These are phyloP conservation scores for Beauveria varroae DNA, from an alignment of 2,329 filamentous ascomycete species.

Conservation along the genomic window DNA sequence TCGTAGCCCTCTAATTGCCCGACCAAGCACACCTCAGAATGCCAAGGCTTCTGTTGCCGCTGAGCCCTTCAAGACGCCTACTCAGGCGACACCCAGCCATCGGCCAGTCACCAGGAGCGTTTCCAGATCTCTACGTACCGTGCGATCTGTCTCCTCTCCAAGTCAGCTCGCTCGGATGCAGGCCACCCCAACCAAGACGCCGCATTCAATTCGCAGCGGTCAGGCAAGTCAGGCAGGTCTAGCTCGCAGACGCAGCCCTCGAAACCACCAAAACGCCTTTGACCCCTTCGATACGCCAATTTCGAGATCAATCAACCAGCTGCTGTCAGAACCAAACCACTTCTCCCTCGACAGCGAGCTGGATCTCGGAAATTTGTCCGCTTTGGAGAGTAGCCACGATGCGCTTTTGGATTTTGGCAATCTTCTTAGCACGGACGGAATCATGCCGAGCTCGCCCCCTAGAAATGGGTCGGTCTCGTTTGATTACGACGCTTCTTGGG, in stretches of 20 bases:
- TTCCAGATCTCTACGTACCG: slow-evolving; percentile 47
- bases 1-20: slow-evolving; percentile 41
- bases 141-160: slow-evolving; percentile 37
- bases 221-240: slow-evolving; percentile 25
- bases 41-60: slow-evolving; percentile 30
- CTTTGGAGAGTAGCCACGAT: slow-evolving; percentile 29
- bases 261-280: slow-evolving; percentile 30
- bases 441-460: slow-evolving; percentile 43
- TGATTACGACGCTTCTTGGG: slow-evolving; percentile 20
- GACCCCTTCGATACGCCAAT: slow-evolving; percentile 48
- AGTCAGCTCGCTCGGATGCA: slow-evolving; percentile 33
- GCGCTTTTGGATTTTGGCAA: slow-evolving; percentile 38
- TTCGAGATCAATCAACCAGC: slow-evolving; percentile 54
- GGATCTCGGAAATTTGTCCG: slow-evolving; percentile 33
- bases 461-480: slow-evolving; percentile 20
- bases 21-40: slow-evolving; percentile 47
- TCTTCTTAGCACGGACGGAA: slow-evolving; percentile 39
- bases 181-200: slow-evolving; percentile 41
- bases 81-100: slow-evolving; percentile 52
- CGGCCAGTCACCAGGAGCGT: slow-evolving; percentile 55
- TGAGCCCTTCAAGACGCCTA: slow-evolving; percentile 53
- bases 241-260: slow-evolving; percentile 36
- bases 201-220: slow-evolving; percentile 22
- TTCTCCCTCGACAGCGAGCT: slow-evolving; percentile 37
- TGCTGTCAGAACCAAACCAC: slow-evolving; percentile 50